These are phyloP conservation scores for Ustilago hordei DNA, from an alignment of 1,284 basidiomycete genomes.

Conservation along the genomic window DNA sequence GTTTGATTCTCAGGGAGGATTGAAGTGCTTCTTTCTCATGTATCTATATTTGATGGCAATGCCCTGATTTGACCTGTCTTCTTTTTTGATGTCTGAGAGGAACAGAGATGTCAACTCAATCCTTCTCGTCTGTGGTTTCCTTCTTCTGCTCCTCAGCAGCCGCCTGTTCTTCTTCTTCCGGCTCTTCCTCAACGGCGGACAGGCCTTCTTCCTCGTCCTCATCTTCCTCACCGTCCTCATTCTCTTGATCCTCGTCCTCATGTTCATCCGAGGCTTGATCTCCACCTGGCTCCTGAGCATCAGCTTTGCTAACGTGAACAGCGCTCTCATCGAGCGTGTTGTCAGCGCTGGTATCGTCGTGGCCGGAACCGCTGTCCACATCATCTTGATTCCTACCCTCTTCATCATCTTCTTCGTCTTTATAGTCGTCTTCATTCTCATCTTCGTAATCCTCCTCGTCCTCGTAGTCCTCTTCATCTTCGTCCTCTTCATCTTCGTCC, in stretches of 20 bases:
- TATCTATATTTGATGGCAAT: slow-evolving; percentile 1
- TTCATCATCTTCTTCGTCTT: slow-evolving; percentile 59
- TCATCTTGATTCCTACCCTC: slow-evolving; percentile 27
- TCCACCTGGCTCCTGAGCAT: slow-evolving; percentile 51
- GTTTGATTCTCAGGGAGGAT: slow-evolving; percentile 76
- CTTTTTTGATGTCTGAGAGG: background rate
- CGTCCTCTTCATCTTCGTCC: slow-evolving; percentile 75
- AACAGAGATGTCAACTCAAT: background rate
- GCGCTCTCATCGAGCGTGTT: slow-evolving; percentile 10
- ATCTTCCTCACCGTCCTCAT: slow-evolving; percentile 72
- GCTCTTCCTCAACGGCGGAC: slow-evolving; percentile 49
- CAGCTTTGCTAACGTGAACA: slow-evolving; percentile 25
- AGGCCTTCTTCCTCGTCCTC: slow-evolving; percentile 51
- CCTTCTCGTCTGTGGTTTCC: background rate
- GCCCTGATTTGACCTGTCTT: background rate
- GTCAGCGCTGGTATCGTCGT: slow-evolving; percentile 15
- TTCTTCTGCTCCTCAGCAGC: slow-evolving; percentile 13
- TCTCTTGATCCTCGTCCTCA: slow-evolving; percentile 74
- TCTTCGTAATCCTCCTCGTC: slow-evolving; percentile 44
- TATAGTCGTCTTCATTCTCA: slow-evolving; percentile 46
- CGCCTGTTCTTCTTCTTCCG: slow-evolving; percentile 34
- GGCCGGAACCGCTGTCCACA: slow-evolving; percentile 10
- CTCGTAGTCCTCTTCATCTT: slow-evolving; percentile 43
- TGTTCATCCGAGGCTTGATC: slow-evolving; percentile 19
- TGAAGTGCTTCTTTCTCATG: slow-evolving; percentile 4